Conservation (phyloP, 129 eudicot genomes). For the Lactuca sativa region DNA sequence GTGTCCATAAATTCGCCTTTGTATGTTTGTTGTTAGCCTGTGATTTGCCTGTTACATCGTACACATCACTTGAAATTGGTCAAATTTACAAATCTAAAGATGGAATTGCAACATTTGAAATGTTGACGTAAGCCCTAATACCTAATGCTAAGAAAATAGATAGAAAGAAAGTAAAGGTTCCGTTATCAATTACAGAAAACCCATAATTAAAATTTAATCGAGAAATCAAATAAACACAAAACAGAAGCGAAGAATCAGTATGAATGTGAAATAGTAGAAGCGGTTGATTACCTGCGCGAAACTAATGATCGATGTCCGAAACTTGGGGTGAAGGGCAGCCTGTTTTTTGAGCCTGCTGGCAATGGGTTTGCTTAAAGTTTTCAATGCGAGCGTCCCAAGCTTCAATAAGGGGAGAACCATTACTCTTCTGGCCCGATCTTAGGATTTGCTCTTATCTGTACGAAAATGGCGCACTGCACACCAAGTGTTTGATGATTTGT, state of each 20-base stretch:
- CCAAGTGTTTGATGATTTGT: constrained; percentile 28
- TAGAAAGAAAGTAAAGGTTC: neutral
- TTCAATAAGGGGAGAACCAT: constrained; percentile 69
- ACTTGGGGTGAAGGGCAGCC: constrained; percentile 76
- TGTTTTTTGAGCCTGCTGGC: constrained; percentile 73
- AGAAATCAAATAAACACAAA: neutral
- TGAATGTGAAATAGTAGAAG: constrained; percentile 3
- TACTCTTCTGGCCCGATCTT: constrained; percentile 22
- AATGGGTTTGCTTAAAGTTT: constrained; percentile 81
- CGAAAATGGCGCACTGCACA: constrained; percentile 23
- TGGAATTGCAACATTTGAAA: neutral
- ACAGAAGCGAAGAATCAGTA: constrained; percentile 7
- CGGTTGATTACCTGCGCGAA: constrained; percentile 68
- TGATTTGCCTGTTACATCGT: constrained; percentile 67
- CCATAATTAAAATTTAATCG: neutral
- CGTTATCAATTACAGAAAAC: neutral
- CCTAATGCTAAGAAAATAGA: too few species aligned
- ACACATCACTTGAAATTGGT: neutral
- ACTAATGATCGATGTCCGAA: constrained; percentile 63
- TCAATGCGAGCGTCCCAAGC: constrained; percentile 83
- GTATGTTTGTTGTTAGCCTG: constrained; percentile 75
- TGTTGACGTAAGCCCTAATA: constrained; percentile 11
- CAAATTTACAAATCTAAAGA: neutral
- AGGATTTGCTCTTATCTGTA: neutral
- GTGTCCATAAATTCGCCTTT: constrained; percentile 90